A percentile compares a stretch with the other conserved stretches of the same genome.
These are phyloP conservation scores for Streptanthus diversifolius DNA, from an alignment of 345 rosid species.

Conservation along the genomic window DNA sequence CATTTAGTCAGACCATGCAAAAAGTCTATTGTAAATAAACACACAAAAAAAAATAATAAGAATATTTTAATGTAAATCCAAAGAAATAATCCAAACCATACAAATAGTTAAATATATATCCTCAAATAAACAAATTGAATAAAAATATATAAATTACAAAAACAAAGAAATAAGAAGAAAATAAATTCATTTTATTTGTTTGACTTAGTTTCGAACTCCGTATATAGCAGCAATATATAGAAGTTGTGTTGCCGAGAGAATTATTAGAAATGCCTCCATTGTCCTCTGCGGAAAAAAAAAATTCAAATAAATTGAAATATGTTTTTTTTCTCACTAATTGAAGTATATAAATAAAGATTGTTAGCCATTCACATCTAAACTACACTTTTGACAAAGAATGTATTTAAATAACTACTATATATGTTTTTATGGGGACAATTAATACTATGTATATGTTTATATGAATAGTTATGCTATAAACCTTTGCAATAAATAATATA, in stretches of 20 bases:
- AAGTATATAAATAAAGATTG: neutral
- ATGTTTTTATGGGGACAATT: neutral
- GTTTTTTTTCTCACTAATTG: neutral
- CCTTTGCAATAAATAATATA: neutral
- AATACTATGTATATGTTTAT: neutral
- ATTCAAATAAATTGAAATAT: neutral
- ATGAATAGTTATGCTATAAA: neutral
- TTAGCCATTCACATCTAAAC: neutral
- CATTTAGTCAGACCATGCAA: neutral
- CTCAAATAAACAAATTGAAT: neutral
- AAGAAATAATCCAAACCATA: constrained; percentile 27
- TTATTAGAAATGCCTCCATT: constrained; percentile 90
- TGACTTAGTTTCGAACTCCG: constrained; percentile 31
- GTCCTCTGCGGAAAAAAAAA: constrained; percentile 58
- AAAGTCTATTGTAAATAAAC: neutral
- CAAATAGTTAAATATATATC: neutral
- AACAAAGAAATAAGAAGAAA: neutral
- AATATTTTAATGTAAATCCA: neutral
- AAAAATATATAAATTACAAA: neutral
- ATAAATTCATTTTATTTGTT: neutral
- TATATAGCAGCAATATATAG: constrained; percentile 74
- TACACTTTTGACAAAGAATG: neutral
- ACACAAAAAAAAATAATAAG: neutral
- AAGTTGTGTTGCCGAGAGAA: constrained; percentile 80
- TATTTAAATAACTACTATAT: neutral